A percentile compares a stretch with the other conserved stretches of the same genome.
phyloP scores from a whole-genome alignment of 192 early-diverging fungal species.

The Coemansia sp. region DNA sequence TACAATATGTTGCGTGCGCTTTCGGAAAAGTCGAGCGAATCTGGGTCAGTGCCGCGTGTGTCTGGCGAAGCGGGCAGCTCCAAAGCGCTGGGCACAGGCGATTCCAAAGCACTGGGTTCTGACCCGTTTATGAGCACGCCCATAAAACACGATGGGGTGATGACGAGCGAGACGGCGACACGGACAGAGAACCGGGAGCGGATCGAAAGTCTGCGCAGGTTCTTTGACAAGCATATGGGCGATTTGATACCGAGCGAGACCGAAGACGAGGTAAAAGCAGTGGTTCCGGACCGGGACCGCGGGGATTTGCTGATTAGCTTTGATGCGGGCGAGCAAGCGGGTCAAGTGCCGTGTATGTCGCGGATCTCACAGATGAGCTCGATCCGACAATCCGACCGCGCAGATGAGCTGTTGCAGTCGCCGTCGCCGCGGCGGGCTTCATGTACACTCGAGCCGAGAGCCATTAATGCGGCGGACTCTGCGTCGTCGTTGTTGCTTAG shows the following conservation, averaged over 20 bases:
- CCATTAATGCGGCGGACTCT: not conserved
- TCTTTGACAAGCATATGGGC: conserved; percentile 14
- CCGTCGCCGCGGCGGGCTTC: conserved; percentile 21
- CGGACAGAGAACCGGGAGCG: conserved; percentile 24
- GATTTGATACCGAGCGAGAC: not conserved
- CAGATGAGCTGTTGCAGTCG: conserved; percentile 18
- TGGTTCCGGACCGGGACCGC: not conserved
- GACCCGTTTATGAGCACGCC: conserved; percentile 25
- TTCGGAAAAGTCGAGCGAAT: conserved; percentile 34
- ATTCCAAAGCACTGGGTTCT: not conserved
- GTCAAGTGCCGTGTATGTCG: conserved; percentile 4
- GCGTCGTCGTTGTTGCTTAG: conserved; percentile 20
- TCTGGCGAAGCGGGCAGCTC: not conserved
- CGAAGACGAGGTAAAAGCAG: conserved; percentile 6
- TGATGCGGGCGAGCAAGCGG: conserved; percentile 10
- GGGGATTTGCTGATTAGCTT: conserved; percentile 19
- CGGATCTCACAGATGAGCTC: conserved; percentile 36
- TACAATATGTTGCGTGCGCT: conserved; percentile 27
- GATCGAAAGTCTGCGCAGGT: conserved; percentile 33
- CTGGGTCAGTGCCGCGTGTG: not conserved
- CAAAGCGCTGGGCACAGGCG: not conserved
- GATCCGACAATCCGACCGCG: conserved; percentile 10
- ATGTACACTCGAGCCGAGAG: not conserved
- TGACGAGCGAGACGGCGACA: conserved; percentile 7
- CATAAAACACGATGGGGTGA: conserved; percentile 6